Evolutionary conservation across 148 eudicot species (phyloP).

Genomic region (Rhododendron molle): DNA sequence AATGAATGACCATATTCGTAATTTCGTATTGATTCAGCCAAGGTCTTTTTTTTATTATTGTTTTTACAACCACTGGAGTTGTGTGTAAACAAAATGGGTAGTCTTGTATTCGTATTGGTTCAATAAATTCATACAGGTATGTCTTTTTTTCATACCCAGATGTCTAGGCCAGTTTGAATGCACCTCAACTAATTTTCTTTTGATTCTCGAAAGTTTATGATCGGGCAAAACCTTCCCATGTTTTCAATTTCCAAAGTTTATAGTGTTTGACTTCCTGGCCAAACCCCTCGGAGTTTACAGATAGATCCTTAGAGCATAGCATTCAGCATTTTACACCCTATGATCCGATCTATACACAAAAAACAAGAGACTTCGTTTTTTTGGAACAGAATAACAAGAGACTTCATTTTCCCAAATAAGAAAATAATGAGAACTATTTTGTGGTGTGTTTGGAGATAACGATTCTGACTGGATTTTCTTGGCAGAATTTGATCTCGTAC

Average conservation of each 20-base stretch:
- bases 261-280: too few species aligned
- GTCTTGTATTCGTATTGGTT: background rate
- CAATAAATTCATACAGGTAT: background rate
- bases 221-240: too few species aligned
- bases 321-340: background rate
- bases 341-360: background rate
- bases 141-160: too few species aligned
- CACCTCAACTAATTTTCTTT: too few species aligned
- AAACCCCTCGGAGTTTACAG: too few species aligned
- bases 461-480: background rate
- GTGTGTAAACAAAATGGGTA: background rate
- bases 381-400: background rate
- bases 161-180: too few species aligned
- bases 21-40: background rate
- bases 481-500: background rate
- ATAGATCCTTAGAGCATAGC: background rate
- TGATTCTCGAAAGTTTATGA: too few species aligned
- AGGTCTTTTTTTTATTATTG: background rate
- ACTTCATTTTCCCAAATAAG: background rate
- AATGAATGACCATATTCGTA: too few species aligned
- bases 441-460: background rate
- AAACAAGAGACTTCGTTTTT: background rate
- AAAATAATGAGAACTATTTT: background rate
- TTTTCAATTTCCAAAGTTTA: too few species aligned
- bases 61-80: background rate